Evolutionary conservation across 2,329 filamentous ascomycete species (phyloP), one percentile per base, ranked within the genome.

Genomic region (Claviceps spartinae): DNA sequence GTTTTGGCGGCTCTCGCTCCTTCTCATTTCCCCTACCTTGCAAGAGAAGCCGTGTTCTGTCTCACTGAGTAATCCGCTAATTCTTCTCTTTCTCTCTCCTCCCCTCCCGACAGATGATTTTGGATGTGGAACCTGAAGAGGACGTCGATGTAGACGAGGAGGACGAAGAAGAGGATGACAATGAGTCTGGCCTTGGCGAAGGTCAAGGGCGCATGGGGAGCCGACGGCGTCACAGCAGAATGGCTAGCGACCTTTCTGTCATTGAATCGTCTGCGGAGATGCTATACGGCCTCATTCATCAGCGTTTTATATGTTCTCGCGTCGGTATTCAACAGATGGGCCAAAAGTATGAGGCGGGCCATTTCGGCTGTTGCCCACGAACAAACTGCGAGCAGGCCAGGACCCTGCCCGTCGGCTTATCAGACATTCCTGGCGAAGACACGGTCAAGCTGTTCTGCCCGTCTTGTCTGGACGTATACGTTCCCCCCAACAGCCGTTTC

Each of bases 361-460:
- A 98, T 72, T 98, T 98, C 65, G 93, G 93, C 50, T 83, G 85
- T 60, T 98, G 93, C 67, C 93, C 93, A n/a, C 82, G 93, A 54
- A 94, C 91, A 54, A 83, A 91, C 69, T 98, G 93, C 76, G 86
- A 89, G 61, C 85, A 86, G 54, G 86, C 88, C 57, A 85, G 91
- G 62, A 93, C 95, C 14, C 78, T 98, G 5, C 93, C 93, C 1
- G 91, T 98, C 20, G 93, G 93, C 40, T 79, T 93, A 55, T 95
- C 88, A 54, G 93, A 98, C 68, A 93, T 91, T 47, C 91, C 93
- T 0, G 93, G 93, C 57, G 86, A 95, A 67, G 91, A 98, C 64
- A 98, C 93, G 0, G 93, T 98, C 63, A 98, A 98, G 73, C 81
- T 98, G 22, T 98, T 96, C 72, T 98, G 93, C 66, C 93, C 93